Conservation (phyloP, 805 yeast genomes). For the Wickerhamiella lipophila region DNA sequence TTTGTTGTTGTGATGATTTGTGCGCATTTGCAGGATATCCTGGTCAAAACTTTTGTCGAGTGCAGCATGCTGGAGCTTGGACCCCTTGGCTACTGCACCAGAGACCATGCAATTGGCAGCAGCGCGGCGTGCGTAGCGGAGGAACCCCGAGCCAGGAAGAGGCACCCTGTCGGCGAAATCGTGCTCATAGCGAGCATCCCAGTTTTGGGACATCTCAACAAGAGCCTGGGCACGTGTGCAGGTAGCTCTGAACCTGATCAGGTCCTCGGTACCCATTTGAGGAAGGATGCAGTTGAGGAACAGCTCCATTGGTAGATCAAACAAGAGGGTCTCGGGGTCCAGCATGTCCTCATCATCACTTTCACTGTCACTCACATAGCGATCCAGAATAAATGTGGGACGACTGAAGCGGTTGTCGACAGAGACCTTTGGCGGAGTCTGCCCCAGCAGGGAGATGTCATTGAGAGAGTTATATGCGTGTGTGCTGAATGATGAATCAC, state of each 20-base stretch:
- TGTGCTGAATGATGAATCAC: background rate
- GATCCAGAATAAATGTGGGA: conserved; percentile 1
- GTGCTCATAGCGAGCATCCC: conserved; percentile 4
- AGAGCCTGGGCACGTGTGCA: background rate
- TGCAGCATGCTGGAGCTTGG: conserved; percentile 2
- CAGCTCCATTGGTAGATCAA: conserved; percentile 7
- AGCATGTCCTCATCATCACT: conserved; percentile 3
- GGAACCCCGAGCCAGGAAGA: conserved; percentile 5
- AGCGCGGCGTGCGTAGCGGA: conserved; percentile 6
- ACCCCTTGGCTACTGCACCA: conserved; percentile 4
- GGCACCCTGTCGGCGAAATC: conserved; percentile 1
- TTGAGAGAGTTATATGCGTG: conserved; percentile 1
- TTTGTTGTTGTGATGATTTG: conserved; percentile 4
- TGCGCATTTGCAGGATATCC: conserved; percentile 7
- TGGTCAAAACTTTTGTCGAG: background rate
- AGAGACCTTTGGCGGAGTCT: conserved; percentile 5
- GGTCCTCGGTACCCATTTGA: conserved; percentile 1
- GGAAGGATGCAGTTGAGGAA: conserved; percentile 4
- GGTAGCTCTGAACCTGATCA: background rate
- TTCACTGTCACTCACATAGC: conserved; percentile 6
- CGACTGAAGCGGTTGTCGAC: conserved; percentile 3
- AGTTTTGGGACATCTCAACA: conserved; percentile 1
- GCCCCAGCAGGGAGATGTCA: background rate
- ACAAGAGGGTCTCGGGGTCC: background rate
- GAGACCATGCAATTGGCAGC: background rate